Conservation (phyloP, 139 green algal genomes). For the Picochlorum sp. region DNA sequence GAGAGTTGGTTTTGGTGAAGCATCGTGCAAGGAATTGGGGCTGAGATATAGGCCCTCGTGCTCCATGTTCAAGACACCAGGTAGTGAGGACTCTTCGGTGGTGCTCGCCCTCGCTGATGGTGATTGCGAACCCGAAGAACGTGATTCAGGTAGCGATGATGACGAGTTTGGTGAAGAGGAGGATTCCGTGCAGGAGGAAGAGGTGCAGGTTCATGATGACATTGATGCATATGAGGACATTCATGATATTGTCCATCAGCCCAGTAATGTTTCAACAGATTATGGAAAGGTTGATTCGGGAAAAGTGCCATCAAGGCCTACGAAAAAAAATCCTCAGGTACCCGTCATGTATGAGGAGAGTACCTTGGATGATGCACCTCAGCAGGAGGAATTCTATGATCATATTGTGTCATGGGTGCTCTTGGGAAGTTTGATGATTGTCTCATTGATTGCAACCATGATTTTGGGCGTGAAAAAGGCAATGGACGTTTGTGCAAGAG, state of each 20-base stretch:
- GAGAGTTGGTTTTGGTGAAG: slow-evolving; percentile 47
- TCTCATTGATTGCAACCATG: neutral
- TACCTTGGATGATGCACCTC: neutral
- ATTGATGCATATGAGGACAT: neutral
- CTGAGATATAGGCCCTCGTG: slow-evolving; percentile 22
- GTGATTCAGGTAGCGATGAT: neutral
- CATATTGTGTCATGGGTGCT: neutral
- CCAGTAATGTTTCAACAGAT: no score
- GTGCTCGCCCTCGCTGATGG: slow-evolving; percentile 1
- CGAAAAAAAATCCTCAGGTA: no score
- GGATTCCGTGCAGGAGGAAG: neutral
- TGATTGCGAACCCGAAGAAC: neutral
- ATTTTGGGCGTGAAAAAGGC: neutral
- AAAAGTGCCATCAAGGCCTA: no score
- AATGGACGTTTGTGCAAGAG: no score
- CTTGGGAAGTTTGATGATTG: neutral
- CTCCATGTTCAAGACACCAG: slow-evolving; percentile 6
- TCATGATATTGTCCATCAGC: neutral
- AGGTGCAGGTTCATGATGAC: neutral
- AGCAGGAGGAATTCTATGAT: neutral
- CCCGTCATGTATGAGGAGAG: neutral
- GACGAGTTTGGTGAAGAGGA: slow-evolving; percentile 7
- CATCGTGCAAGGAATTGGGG: slow-evolving; percentile 34
- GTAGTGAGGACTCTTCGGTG: neutral
- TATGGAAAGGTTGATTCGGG: no score